A percentile compares a stretch with the other conserved stretches of the same genome.
Evolutionary conservation across 2,329 filamentous ascomycete genomes (phyloP).

Genomic region (Madurella fahalii): DNA sequence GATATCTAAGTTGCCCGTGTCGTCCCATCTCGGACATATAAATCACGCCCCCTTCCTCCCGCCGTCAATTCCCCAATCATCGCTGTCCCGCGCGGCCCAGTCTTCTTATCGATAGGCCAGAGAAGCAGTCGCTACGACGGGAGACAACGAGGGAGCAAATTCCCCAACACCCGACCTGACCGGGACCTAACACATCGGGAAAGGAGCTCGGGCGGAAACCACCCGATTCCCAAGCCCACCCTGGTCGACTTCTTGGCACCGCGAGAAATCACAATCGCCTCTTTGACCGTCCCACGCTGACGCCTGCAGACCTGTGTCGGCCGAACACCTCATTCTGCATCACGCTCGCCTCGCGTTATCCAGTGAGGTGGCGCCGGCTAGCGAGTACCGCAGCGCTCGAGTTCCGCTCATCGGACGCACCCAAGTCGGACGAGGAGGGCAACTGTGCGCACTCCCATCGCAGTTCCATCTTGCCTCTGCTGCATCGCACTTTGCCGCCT

Average conservation of each 20-base stretch:
- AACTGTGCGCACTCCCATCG: background rate
- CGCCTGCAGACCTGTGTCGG: conserved; percentile 15
- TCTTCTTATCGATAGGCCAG: no score
- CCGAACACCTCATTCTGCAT: conserved; percentile 22
- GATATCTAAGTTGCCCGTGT: no score
- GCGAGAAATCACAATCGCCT: background rate
- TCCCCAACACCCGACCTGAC: no score
- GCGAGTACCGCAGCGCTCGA: conserved; percentile 10
- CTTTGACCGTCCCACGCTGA: conserved; percentile 20
- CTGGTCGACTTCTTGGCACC: conserved; percentile 5
- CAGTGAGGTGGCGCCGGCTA: conserved; percentile 13
- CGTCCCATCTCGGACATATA: no score
- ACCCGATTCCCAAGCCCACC: background rate
- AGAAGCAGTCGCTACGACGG: no score
- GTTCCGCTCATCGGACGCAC: conserved; percentile 1
- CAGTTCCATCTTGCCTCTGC: background rate
- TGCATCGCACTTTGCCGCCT: background rate
- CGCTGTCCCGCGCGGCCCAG: no score
- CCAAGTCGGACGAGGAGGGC: background rate
- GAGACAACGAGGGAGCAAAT: no score
- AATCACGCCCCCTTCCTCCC: no score
- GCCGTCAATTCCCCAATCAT: no score
- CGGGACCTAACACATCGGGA: background rate
- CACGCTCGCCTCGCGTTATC: conserved; percentile 10
- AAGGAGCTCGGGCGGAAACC: background rate